These are phyloP conservation scores for Aspergillus neotritici DNA, from an alignment of 2,329 filamentous ascomycete genomes.

Conservation along the genomic window DNA sequence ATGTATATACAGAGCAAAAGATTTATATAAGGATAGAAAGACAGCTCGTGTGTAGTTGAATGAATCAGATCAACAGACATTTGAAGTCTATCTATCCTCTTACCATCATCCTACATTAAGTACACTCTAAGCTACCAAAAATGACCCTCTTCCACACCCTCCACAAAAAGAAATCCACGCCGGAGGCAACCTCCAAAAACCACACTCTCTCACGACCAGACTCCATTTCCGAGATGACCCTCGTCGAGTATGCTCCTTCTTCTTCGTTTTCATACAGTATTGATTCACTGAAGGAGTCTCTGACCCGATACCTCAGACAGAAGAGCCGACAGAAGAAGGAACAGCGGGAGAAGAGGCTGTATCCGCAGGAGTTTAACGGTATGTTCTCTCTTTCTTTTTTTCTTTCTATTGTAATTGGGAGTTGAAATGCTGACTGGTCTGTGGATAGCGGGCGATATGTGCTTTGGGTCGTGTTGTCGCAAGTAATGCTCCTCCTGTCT, in stretches of 20 bases:
- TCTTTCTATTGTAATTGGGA: too few relatives aligned
- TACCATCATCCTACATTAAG: background rate
- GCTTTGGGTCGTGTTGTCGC: slow-evolving; percentile 12
- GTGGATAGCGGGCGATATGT: slow-evolving; percentile 6
- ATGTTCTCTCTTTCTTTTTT: background rate
- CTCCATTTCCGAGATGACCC: slow-evolving; percentile 3
- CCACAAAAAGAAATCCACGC: slow-evolving; percentile 1
- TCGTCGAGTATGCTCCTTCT: slow-evolving; percentile 6
- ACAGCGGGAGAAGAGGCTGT: too few relatives aligned
- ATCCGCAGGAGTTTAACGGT: slow-evolving; percentile 3
- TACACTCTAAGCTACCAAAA: background rate
- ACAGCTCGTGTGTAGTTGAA: too few relatives aligned
- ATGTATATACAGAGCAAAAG: too few relatives aligned
- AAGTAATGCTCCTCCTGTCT: too few relatives aligned
- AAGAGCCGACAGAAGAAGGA: background rate
- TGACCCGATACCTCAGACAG: background rate
- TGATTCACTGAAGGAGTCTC: too few relatives aligned
- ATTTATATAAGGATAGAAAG: too few relatives aligned
- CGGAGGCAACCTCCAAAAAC: background rate
- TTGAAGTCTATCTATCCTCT: background rate
- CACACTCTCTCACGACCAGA: background rate
- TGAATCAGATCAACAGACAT: too few relatives aligned
- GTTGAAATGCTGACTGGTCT: background rate
- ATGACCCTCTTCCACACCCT: background rate
- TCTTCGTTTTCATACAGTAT: background rate